Base-by-base conservation (phyloP, 352 stramenopile species). In the Globisporangium orthogonon region DNA sequence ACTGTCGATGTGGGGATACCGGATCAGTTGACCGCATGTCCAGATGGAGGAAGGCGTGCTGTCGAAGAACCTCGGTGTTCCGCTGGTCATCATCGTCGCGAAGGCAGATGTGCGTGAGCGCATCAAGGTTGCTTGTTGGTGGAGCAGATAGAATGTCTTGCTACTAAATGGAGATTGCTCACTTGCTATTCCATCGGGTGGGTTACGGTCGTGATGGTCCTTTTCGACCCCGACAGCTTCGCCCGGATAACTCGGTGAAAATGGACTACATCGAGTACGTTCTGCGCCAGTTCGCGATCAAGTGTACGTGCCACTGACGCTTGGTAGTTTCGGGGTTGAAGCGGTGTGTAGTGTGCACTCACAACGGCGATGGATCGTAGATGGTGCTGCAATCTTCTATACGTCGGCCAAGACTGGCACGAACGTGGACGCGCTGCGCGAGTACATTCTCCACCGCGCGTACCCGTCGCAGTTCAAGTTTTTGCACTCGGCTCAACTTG, bases 241-340 rank as follows among this genome's bases (percentile, higher is more conserved):
- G 79, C 31, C 74, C 74, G 7, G 84, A 94, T 51, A 90, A 89
- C 65, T 91, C 84, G 6, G 62, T 90, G 18, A 89, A 92, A 60
- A 88, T 91, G 74, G 84, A 94, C 62, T 94, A 86, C 62, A 79
- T 92, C 43, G 79, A 94, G 66, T 92, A 80, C 54, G 82, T 73
- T 5, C 67, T 94, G 37, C 84, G 84, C 41, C 79, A 90, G 47
- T 86, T 88, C 54, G 80, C 79, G 10, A 83, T 94, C 65, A 74
- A 74, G 63, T 90, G 83, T 91, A 76, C 58, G 80, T 73, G 10
- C 11, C 17, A 2, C 9, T 13, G 5, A 13, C 37, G 37, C 11
- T 14, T 13, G 2, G 4, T 5, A 5, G 1, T 4, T 5, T 13
- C 10, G 37, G 10, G 7, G 4, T 17, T 13, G 7, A 3, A 43